These are phyloP conservation scores for Corrigiola litoralis DNA, from an alignment of 179 eudicot genomes.

Conservation along the genomic window DNA sequence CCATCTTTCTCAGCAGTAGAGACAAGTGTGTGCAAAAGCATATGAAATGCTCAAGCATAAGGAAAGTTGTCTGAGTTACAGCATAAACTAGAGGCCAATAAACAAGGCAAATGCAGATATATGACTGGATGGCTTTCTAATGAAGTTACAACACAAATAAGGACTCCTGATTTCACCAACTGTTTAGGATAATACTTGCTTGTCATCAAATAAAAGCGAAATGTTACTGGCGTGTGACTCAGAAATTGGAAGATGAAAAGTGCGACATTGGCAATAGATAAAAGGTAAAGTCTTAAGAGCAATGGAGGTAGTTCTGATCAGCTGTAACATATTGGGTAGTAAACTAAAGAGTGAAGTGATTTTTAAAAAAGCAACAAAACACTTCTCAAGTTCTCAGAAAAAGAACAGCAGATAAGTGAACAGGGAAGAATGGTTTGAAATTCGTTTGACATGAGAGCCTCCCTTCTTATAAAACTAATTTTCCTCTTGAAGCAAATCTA, in stretches of 20 bases:
- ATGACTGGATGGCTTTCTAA: not conserved
- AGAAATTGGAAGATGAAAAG: not conserved
- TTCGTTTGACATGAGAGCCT: constrained; percentile 3
- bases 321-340: not conserved
- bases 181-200: not conserved
- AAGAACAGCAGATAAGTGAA: not conserved
- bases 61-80: not conserved
- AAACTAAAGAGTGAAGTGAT: too few relatives aligned
- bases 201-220: not conserved
- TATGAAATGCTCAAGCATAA: constrained; percentile 13
- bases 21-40: constrained; percentile 19
- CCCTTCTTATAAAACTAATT: constrained; percentile 1
- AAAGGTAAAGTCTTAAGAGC: constrained; percentile 8
- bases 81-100: not conserved
- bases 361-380: not conserved
- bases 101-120: not conserved
- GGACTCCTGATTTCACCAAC: not conserved
- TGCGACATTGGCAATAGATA: constrained; percentile 2
- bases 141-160: not conserved
- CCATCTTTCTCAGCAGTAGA: constrained; percentile 37
- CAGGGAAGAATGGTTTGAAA: not conserved
- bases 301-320: not conserved
- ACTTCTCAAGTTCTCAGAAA: not conserved
- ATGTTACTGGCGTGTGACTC: not conserved
- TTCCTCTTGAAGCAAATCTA: not conserved